Conservation (phyloP, 2,329 filamentous ascomycete genomes). For the Colletotrichum sp. region DNA sequence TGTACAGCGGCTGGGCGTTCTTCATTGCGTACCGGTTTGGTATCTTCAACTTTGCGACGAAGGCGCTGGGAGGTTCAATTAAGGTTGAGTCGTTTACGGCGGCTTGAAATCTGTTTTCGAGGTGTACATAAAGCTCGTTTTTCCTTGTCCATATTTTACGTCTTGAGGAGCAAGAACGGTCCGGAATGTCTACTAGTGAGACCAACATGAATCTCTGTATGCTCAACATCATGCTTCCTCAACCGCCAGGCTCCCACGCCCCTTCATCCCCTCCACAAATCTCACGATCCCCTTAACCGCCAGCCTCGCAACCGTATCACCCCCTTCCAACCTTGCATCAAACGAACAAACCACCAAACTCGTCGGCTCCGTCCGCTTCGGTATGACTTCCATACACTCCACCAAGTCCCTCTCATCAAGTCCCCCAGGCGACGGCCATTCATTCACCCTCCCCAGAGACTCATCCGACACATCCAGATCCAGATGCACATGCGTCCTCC, state of each 20-base stretch:
- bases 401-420: not conserved
- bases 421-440: not conserved
- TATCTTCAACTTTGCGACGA: slow-evolving; percentile 55
- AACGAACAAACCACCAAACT: not conserved
- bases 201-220: not conserved
- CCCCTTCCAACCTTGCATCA: not conserved
- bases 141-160: no score
- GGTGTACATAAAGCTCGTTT: not conserved
- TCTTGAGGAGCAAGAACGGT: no score
- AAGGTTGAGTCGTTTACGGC: slow-evolving; percentile 31
- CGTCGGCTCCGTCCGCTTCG: not conserved
- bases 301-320: not conserved
- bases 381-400: not conserved
- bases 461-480: not conserved
- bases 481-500: not conserved
- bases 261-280: not conserved
- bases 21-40: slow-evolving; percentile 55
- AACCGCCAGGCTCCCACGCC: rapidly evolving
- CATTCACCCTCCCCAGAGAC: not conserved
- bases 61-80: slow-evolving; percentile 42
- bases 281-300: not conserved
- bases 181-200: no score
- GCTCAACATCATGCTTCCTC: rapidly evolving
- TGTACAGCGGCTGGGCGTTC: slow-evolving; percentile 49
- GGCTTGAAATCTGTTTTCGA: not conserved